A percentile compares a stretch with the other conserved stretches of the same genome.
These are phyloP conservation scores for Thymus quinquecostatus DNA, from an alignment of 257 asterid genomes.

Conservation along the genomic window DNA sequence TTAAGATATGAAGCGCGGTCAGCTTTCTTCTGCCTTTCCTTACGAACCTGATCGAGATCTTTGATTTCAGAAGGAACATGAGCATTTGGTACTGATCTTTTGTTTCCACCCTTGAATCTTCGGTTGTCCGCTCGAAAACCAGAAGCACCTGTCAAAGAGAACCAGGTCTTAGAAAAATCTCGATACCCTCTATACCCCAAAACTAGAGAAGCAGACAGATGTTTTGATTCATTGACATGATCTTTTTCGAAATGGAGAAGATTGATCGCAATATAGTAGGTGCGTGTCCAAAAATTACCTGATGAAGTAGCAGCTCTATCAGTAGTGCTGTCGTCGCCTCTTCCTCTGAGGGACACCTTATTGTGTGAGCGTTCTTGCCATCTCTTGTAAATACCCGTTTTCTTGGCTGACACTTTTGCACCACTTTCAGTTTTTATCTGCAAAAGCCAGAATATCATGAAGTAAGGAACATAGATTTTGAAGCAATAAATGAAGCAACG, in stretches of 20 bases:
- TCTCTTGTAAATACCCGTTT: constrained; percentile 79
- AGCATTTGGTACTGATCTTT: constrained; percentile 64
- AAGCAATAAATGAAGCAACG: not conserved
- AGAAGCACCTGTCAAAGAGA: constrained; percentile 44
- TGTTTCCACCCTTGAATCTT: constrained; percentile 64
- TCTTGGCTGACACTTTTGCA: constrained; percentile 61
- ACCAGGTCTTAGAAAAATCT: not conserved
- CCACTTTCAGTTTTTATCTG: constrained; percentile 95
- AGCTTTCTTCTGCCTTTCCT: constrained; percentile 87
- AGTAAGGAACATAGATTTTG: constrained; percentile 7
- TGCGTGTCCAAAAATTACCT: constrained; percentile 46
- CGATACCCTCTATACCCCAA: not conserved
- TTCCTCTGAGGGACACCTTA: constrained; percentile 59
- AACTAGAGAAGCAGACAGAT: not conserved
- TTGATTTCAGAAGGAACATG: constrained; percentile 83
- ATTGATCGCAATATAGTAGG: not conserved
- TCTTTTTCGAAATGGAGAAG: not conserved
- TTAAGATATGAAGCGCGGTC: constrained; percentile 62
- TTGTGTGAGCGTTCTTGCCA: constrained; percentile 81
- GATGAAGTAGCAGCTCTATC: constrained; percentile 57
- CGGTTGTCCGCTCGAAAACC: constrained; percentile 56
- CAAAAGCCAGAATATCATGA: constrained; percentile 25
- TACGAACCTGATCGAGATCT: constrained; percentile 76
- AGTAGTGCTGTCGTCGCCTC: constrained; percentile 42
- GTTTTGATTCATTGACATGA: not conserved